A percentile compares a stretch with the other conserved stretches of the same genome.
Evolutionary conservation across 1,139 yeast genomes (phyloP).

Genomic region (Magnusiomyces suaveolens): DNA sequence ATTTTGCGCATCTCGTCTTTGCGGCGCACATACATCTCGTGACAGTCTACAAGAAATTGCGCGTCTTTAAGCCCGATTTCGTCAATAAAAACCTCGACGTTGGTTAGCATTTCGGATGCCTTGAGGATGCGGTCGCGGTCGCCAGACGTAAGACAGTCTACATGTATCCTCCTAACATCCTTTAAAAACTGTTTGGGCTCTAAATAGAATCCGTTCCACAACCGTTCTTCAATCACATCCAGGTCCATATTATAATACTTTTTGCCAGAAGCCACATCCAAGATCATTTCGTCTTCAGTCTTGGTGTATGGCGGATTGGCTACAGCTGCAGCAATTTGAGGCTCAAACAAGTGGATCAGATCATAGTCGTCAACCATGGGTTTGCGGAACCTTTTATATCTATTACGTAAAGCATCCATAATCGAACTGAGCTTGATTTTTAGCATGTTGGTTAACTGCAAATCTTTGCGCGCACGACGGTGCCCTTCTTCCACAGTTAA

Average conservation of each 20-base stretch:
- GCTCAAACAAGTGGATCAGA: conserved; percentile 69
- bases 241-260: conserved; percentile 79
- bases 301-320: conserved; percentile 41
- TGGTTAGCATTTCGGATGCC: conserved; percentile 93
- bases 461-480: conserved; percentile 59
- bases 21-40: conserved; percentile 63
- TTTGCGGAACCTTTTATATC: conserved; percentile 83
- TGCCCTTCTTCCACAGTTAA: conserved; percentile 31
- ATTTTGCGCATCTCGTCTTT: conserved; percentile 14
- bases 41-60: conserved; percentile 67
- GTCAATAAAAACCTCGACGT: conserved; percentile 91
- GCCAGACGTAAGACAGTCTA: conserved; percentile 62
- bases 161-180: conserved; percentile 75
- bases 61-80: conserved; percentile 54
- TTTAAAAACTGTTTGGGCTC: conserved; percentile 84
- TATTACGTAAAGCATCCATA: conserved; percentile 77
- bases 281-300: conserved; percentile 63
- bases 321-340: conserved; percentile 24
- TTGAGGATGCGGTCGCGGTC: conserved; percentile 80
- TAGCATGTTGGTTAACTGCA: conserved; percentile 70
- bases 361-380: conserved; percentile 76
- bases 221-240: conserved; percentile 84
- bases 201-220: conserved; percentile 93
- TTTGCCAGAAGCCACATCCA: conserved; percentile 65
- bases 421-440: conserved; percentile 79